Conservation (phyloP, 1,139 yeast genomes). For the Suhomyces maxii region DNA sequence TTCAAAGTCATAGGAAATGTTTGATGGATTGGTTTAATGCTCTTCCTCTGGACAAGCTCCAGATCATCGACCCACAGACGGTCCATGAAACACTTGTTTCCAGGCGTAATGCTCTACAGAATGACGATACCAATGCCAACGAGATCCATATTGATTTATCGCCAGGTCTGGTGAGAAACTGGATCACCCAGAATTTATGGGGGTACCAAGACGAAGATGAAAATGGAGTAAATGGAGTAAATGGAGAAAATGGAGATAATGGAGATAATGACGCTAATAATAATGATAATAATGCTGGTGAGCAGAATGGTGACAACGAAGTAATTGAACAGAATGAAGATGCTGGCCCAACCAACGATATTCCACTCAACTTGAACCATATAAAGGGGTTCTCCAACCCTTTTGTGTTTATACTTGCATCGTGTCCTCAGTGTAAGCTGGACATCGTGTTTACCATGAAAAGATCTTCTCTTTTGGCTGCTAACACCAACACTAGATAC, state of each 20-base stretch:
- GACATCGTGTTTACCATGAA: conserved; percentile 37
- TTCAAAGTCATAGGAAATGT: conserved; percentile 42
- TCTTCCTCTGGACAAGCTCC: conserved; percentile 32
- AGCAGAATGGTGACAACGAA: neutral
- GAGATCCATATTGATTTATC: conserved; percentile 2
- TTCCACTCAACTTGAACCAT: no score
- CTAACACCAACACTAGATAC: conserved; percentile 22
- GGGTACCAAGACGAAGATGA: neutral
- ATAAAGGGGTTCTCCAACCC: conserved; percentile 1
- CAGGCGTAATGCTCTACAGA: neutral
- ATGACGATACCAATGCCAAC: neutral
- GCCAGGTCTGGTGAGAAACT: conserved; percentile 2
- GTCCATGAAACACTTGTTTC: conserved; percentile 7
- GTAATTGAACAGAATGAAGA: neutral
- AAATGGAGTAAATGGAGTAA: neutral
- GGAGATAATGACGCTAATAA: neutral
- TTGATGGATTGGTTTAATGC: conserved; percentile 47
- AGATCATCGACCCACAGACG: conserved; percentile 17
- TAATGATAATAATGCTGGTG: neutral
- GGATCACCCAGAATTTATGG: conserved; percentile 5
- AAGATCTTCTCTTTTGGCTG: conserved; percentile 28
- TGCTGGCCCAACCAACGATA: neutral
- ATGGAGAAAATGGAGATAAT: neutral
- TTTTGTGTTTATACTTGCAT: conserved; percentile 27
- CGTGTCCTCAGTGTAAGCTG: conserved; percentile 48